Base-by-base conservation (phyloP, 306 rosid genomes). In the Gastrolobium bilobum region DNA sequence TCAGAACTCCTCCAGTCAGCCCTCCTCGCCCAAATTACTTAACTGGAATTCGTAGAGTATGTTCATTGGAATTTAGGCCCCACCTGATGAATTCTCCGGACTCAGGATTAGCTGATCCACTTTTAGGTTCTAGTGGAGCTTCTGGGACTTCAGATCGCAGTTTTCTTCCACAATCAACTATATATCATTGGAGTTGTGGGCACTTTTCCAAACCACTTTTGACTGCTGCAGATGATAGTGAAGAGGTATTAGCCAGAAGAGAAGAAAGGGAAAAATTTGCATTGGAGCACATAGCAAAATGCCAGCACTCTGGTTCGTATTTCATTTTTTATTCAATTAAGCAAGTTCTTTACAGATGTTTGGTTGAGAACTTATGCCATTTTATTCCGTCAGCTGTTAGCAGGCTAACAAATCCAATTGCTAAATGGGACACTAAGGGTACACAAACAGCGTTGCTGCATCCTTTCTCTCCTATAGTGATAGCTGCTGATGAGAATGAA, bases 1-100 rank as follows among this genome's bases (percentile, higher is more conserved):
- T 93, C 78, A 97, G 97, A 87, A 96, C 99, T 71, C 98, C 99
- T 76, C 99, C 98, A 58, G 99, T 96, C 73, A 96, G 99, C 76
- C 99, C 99, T 86, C 98, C 99, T 73, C 90, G 96, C 71, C 80
- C 93, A 68, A 93, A 85, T 84, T 91, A 90, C 80, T 82, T 96
- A 56, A 75, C 97, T 26, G 94, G 97, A 86, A 91, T 95, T 85
- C 96, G 99, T 29, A 93, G 99, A 84, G 99, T 96, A 53, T 91
- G 85, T 82, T 96, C 98, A 0, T 86, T 93, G 79, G 99, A 96
- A 84, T 91, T 96, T 75, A 87, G 99, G 82, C 99, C 98, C 74
- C 97, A 91, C 81, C 68, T 88, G 68, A 88, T 93, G 93, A 88
- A 79, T 82, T 82, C 94, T 67, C 94, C 98, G 0, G 99, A 96